Base-by-base conservation (phyloP, 768 basidiomycete species). In the Cystoderma amianthinum region DNA sequence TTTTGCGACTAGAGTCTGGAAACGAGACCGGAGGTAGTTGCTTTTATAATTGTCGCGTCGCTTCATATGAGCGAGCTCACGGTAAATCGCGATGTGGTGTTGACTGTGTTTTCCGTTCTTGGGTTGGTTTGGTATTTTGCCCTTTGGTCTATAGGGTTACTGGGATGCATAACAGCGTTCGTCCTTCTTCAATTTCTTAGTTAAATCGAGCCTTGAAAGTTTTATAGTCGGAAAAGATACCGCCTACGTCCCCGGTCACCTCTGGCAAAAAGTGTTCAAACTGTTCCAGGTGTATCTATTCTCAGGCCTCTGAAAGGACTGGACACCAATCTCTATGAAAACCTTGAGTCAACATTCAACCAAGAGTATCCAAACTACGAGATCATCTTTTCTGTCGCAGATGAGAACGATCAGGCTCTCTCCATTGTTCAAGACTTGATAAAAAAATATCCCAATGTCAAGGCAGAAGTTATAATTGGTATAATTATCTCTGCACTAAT, bases 311-410 rank as follows among this genome's bases (percentile, higher is more conserved):
- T 99, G 38, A 94, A 94, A 59, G 96, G 96, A 11, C 69, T 99
- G 17, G 96, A 99, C 61, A 78, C 85, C 44, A 98, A 98, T 59
- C 74, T 99, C 15, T 97, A 86, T 61, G 93, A 96, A 66, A 97
- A 97, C 59, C 67, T 99, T 38, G 91, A 96, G 61, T 90, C 92
- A 3, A 88, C 89, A 0, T 95, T 98, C 62, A 71, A 66, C 22
- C 92, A 96, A 54, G 85, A 94, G 48, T 98, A 98, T 58, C 81
- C 87, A 1, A 85, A 85, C 48, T 95, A 78, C 52, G 94, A 99
- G 61, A 79, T 99, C 43, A 67, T 98, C 32, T 81, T 97, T 45
- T 90, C 88, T 19, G 83, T 98, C 4, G 90, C 91, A n/a, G 81
- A 89, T 39, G 82, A 84, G 50, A 59, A 76, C 32, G 96, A 99